Evolutionary conservation across 2,329 filamentous ascomycete genomes (phyloP), one percentile per base, ranked within the genome.

Genomic region (Ophiostoma fasciatum): DNA sequence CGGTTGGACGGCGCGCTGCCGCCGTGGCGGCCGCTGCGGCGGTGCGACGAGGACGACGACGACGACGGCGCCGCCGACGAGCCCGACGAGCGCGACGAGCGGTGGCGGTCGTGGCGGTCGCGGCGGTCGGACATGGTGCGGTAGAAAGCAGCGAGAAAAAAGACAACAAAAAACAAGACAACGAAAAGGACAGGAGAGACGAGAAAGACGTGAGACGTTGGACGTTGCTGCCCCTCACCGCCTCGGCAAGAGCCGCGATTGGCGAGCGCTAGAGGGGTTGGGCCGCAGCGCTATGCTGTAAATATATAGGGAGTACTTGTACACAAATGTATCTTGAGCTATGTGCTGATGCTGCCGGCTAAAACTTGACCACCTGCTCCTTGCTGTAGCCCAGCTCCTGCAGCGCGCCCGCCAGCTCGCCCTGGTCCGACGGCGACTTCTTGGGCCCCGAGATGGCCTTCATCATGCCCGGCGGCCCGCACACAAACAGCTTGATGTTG

Each of bases 351-450:
- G n/a, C n/a, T n/a, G 5, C 23, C 23, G 11, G 11, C 33, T 65
- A 94, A 53, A 94, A 93, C 71, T 96, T 96, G 68, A 83, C 94
- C 25, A 96, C 87, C 65, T 96, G 90, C 41, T 96, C 66, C 34
- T 56, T 45, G 20, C 45, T 51, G 51, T 69, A 70, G 32, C 53
- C 53, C 33, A 56, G 41, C 45, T 56, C 82, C 66, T 83, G 75
- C 28, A 98, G 65, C 45, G 78, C 65, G 44, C 82, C 90, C 8
- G 64, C 65, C 46, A 98, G 68, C 63, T 96, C 88, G 48, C 90
- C 90, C 64, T 98, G 90, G 57, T 98, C 85, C 51, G 73, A 68
- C n/a, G 87, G 85, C 61, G 80, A 90, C 57, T 79, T 78, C 82
- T 98, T 96, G 51, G 62, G 61, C 23, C 90, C 90, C 26, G 81